Conservation (phyloP, 371 early-diverging fungal genomes). For the Mucor plumbeus region DNA sequence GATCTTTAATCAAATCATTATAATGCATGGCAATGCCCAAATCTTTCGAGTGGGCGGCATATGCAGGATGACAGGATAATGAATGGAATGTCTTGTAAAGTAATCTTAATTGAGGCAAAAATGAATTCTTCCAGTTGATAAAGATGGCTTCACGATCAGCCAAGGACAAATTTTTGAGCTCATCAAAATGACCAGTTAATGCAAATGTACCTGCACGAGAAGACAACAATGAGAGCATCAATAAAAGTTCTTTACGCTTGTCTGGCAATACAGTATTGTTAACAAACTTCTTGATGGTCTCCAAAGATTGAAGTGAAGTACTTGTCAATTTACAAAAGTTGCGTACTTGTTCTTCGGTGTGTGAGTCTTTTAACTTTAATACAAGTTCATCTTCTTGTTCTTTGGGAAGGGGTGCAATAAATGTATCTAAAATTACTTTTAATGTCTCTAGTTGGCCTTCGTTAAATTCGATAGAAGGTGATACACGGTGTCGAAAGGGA, state of each 20-base stretch:
- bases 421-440: conserved; percentile 20
- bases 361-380: conserved; percentile 14
- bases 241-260: conserved; percentile 38
- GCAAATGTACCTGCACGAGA: conserved; percentile 59
- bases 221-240: conserved; percentile 38
- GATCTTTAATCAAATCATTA: conserved; percentile 17
- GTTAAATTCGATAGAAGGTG: conserved; percentile 7
- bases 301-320: conserved; percentile 20
- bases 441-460: conserved; percentile 21
- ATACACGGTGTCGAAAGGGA: conserved; percentile 23
- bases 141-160: conserved; percentile 58
- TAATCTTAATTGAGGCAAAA: conserved; percentile 52
- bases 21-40: conserved; percentile 25
- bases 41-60: conserved; percentile 10
- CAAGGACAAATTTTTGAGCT: conserved; percentile 52
- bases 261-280: conserved; percentile 41
- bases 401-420: conserved; percentile 23
- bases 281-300: conserved; percentile 24
- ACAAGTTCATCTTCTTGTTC: conserved; percentile 28
- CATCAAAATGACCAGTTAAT: conserved; percentile 56
- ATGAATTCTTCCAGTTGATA: conserved; percentile 51
- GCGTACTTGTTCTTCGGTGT: conserved; percentile 26
- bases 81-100: conserved; percentile 41
- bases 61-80: conserved; percentile 33
- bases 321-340: conserved; percentile 16